Base-by-base conservation (phyloP, 306 rosid genomes). In the Lathyrus aphaca region DNA sequence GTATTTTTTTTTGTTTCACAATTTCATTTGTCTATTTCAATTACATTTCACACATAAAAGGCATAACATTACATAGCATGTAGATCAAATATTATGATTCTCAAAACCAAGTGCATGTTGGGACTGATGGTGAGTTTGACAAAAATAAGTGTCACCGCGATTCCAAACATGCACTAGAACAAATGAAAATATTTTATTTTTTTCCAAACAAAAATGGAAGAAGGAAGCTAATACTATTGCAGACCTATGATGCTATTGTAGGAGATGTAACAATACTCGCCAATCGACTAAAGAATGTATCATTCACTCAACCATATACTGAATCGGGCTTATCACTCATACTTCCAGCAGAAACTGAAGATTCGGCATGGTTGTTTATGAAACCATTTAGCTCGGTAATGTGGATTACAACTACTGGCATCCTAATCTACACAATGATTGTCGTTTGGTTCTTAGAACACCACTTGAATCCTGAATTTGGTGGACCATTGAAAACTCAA, bases 241-340 rank as follows among this genome's bases (percentile, higher is more conserved):
- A 85, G 88, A 30, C 80, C 15, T 50, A 51, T 15, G 88, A 86
- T 76, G 96, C 77, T 55, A 74, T 42, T 17, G 84, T 86, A 70
- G 96, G 86, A 17, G 96, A 89, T 58, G 11, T 89, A 23, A 89
- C 96, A 11, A 80, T 89, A 71, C 81, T 85, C 7, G 74, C 83
- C 0, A 14, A 62, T 0, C 68, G 92, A 76, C 14, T 70, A 29
- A 74, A 64, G 25, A 1, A 45, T 5, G 88, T 86, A 18, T 80
- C 70, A 4, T 89, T 86, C 79, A 89, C 90, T 40, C 96, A 85
- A 61, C 92, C 92, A 6, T 89, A 83, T 69, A 69, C 79, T 1
- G 90, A 79, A 53, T 86, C 96, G 11, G 85, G 88, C 25, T 64
- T 89, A 69, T 67, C 87, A 17, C 60, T 85, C 40, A 40, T 89